Base-by-base conservation (phyloP, 345 rosid species). In the Lepidium africanum region DNA sequence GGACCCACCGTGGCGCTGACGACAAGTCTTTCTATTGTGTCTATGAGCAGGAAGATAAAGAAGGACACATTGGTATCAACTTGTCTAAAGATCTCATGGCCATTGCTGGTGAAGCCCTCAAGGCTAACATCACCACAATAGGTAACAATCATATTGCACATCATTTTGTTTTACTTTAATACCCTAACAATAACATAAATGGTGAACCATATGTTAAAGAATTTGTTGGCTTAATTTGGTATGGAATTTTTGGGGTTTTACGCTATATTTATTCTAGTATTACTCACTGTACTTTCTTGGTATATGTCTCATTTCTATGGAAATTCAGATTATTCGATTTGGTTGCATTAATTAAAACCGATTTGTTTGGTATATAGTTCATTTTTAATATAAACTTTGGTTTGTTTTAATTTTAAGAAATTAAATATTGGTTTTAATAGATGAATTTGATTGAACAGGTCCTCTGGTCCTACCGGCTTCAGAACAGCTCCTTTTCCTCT, bases 11-110 rank as follows among this genome's bases (percentile, higher is more conserved):
- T n/a, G 96, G 92, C 0, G 85, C 85, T 5, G 92, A 88, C 12
- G 92, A 88, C 70, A 89, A 78, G 60, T 88, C 96, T 15, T 83
- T 57, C 59, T 65, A 81, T 9, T 89, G 96, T 6, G 96, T 86
- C 32, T 83, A 71, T 11, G 92, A 89, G 71, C 86, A 85, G 52
- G 87, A 86, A 67, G 96, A 89, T 67, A 83, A 45, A 55, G 90
- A 89, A 60, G 84, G 90, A 2, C 77, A 86, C 6, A 81, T 82
- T 5, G 96, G 96, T 23, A 84, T 88, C 37, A 75, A 81, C 3
- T 70, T 88, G 16, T 86, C 91, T 5, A 88, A 84, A 79, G 90
- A 84, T 61, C 86, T 88, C 65, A 86, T 88, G 96, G 84, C 89
- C 17, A 86, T 88, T 10, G 96, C 96, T 1, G 96, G 90, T 8